Base-by-base conservation (phyloP, 495 filamentous ascomycete genomes). In the Ascodesmis nigricans region DNA sequence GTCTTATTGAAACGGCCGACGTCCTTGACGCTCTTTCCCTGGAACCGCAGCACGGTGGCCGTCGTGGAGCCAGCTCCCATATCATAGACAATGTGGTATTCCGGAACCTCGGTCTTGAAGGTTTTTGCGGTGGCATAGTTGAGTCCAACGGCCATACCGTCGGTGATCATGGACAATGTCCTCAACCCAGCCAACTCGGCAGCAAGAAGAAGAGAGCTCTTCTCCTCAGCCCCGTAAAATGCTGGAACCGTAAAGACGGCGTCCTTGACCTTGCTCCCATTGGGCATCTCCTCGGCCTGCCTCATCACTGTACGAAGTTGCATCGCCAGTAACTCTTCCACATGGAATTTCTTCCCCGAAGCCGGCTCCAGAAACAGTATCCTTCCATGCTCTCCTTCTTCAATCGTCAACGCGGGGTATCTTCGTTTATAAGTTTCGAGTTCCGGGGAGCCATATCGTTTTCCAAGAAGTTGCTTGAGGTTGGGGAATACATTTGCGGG, bases 21-120 rank as follows among this genome's bases (percentile, higher is more conserved):
- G 49, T 92, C 82, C 61, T 93, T 99, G 30, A 95, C 77, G 4
- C 64, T 74, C 43, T 70, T 69, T 48, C 75, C 78, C 52, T 91
- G 83, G 60, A 95, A 91, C 45, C 68, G 75, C 52, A 99, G 50
- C 11, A 99, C 62, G 5, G 82, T 90, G n/a, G 84, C 87, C 38
- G 80, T 91, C 10, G 90, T 79, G n/a, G 80, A 91, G 5, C 87
- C 87, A 47, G 87, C 87, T 39, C 87, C 87, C 83, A 95, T 93
- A 46, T 99, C 90, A 45, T 81, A 95, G 11, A 99, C 68, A 49
- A 99, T 61, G 51, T 99, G 80, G 46, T 76, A 67, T 54, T 99
- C 87, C 2, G 87, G 78, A 60, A 79, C 83, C 44, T 71, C 73
- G 29, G 81, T 83, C 36, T 84, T 73, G 57, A 99, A 99, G 14